A percentile compares a stretch with the other conserved stretches of the same genome.
Conservation (phyloP, 768 basidiomycete genomes). For the Butyriboletus loyo region DNA sequence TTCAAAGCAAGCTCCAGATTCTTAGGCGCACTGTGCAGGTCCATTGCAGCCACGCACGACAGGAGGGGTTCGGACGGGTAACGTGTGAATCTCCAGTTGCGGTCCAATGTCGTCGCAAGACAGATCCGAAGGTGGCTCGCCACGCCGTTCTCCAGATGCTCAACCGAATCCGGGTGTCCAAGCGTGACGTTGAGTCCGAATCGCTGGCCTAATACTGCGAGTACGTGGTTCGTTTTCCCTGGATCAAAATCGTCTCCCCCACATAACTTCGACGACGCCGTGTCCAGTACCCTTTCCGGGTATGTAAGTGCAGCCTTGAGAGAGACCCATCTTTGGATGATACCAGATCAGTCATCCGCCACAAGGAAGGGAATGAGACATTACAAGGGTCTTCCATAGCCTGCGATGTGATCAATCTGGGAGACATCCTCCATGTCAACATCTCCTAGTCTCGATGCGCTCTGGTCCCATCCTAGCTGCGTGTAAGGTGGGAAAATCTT, state of each 20-base stretch:
- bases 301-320: background rate
- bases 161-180: conserved; percentile 2
- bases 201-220: background rate
- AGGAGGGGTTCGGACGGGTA: conserved; percentile 20
- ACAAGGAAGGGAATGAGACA: background rate
- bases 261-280: background rate
- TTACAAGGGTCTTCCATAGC: conserved; percentile 1
- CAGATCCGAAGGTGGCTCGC: conserved; percentile 16
- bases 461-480: conserved; percentile 18
- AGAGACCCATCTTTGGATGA: background rate
- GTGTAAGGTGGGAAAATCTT: conserved; percentile 7
- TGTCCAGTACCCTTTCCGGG: background rate
- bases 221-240: background rate
- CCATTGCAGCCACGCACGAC: conserved; percentile 11
- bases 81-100: conserved; percentile 11
- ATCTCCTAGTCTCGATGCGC: background rate
- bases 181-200: conserved; percentile 3
- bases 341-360: background rate
- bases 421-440: conserved; percentile 1
- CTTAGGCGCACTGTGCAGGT: background rate
- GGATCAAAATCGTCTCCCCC: background rate
- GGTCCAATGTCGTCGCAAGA: conserved; percentile 1
- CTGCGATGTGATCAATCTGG: background rate
- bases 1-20: background rate
- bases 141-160: conserved; percentile 2